Base-by-base conservation (phyloP, 2,329 filamentous ascomycete genomes). In the Fusarium begoniae region DNA sequence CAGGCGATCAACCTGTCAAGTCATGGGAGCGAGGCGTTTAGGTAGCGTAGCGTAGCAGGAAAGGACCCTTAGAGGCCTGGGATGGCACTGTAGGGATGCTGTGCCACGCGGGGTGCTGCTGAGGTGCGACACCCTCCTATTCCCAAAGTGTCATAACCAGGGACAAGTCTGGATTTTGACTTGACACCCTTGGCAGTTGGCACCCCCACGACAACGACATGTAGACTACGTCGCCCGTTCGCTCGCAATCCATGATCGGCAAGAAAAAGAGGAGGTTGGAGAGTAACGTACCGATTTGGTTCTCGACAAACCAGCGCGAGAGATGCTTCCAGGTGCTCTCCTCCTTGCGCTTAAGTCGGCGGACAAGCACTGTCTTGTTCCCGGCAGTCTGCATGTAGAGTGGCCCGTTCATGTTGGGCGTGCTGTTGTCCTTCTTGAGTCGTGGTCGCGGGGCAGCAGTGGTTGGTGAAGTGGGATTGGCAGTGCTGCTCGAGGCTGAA, bases 281-380 rank as follows among this genome's bases (percentile, higher is more conserved):
- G 18, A 15, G 50, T 45, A 83, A 84, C 90, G 68, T 90, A 95
- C 93, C 93, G 78, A 94, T 91, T 82, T 96, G 93, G 82, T 96
- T 94, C 79, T 93, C 87, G 75, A 94, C 90, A 80, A 95, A 88
- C 90, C 92, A 94, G 79, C 87, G 86, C 70, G 90, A 88, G 51
- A 93, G 82, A 69, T 87, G 87, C 79, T 88, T 90, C 82, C 89
- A 84, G 45, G 90, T 85, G 63, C 90, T 87, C 75, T 92, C 88
- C 58, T 90, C 89, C 81, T 90, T 91, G 79, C 86, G 85, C 84
- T 88, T 91, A 72, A 88, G 82, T 74, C 89, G 87, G 75, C 88
- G 85, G 53, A 90, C 85, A 32, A 89, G 83, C 54, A 89, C 85
- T 53, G 86, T 85, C 67, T 87, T 89, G 79, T 84, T 85, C 75